These are phyloP conservation scores for Boletus patriciae DNA, from an alignment of 768 basidiomycete species.

Conservation along the genomic window DNA sequence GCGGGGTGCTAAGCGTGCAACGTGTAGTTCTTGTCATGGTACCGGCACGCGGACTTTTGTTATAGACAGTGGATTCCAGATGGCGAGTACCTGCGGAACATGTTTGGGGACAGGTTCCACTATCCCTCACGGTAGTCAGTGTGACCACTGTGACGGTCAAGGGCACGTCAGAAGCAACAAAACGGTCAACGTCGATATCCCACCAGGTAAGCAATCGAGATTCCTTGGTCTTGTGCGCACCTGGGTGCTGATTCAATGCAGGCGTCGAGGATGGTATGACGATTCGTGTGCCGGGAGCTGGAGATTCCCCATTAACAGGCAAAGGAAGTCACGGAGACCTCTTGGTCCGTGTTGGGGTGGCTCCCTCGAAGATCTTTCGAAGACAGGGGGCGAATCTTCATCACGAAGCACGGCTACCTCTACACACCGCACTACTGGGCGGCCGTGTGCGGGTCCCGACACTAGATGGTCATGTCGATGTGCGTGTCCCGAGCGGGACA, in stretches of 20 bases:
- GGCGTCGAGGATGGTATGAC: slow-evolving; percentile 96
- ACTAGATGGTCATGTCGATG: slow-evolving; percentile 92
- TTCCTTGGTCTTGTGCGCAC: not conserved
- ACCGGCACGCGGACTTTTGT: slow-evolving; percentile 87
- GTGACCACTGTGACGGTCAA: slow-evolving; percentile 78
- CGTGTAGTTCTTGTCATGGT: slow-evolving; percentile 81
- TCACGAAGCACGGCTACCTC: slow-evolving; percentile 85
- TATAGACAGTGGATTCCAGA: slow-evolving; percentile 92
- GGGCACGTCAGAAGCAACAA: slow-evolving; percentile 85
- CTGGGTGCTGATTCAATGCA: slow-evolving; percentile 32
- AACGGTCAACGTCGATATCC: slow-evolving; percentile 77
- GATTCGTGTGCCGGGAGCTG: slow-evolving; percentile 74
- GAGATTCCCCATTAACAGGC: slow-evolving; percentile 81
- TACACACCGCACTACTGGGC: slow-evolving; percentile 91
- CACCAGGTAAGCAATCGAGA: slow-evolving; percentile 61
- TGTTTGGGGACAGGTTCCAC: slow-evolving; percentile 82
- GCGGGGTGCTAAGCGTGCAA: slow-evolving; percentile 75
- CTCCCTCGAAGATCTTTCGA: slow-evolving; percentile 79
- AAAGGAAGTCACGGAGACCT: slow-evolving; percentile 83
- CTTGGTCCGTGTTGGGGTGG: slow-evolving; percentile 81
- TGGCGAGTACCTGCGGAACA: slow-evolving; percentile 85
- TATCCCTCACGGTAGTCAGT: slow-evolving; percentile 76
- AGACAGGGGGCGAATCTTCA: slow-evolving; percentile 92
- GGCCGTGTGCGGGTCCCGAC: slow-evolving; percentile 92
- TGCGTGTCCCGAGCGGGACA: slow-evolving; percentile 87